Conservation (phyloP, 106 monocot species). For the Acorus gramineus region DNA sequence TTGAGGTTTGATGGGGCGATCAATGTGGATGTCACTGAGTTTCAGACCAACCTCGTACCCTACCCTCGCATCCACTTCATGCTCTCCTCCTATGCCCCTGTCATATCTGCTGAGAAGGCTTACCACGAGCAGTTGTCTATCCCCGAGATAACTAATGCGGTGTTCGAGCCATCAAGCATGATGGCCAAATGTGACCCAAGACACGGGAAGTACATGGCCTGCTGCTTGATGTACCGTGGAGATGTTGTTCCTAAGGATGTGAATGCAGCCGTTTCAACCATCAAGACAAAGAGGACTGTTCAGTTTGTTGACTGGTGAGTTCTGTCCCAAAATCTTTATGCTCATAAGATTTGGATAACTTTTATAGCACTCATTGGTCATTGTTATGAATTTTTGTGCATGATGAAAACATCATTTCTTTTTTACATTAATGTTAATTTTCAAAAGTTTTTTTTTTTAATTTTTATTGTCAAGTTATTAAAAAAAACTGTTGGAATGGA, state of each 20-base stretch:
- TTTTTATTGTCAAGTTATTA: too few relatives aligned
- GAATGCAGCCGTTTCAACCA: conserved; percentile 30
- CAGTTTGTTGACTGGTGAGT: conserved; percentile 36
- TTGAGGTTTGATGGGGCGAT: conserved; percentile 36
- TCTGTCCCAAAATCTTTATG: too few relatives aligned
- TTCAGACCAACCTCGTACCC: conserved; percentile 36
- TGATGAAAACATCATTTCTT: too few relatives aligned
- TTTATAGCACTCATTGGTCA: too few relatives aligned
- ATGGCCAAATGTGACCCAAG: conserved; percentile 39
- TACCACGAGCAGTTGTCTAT: conserved; percentile 29
- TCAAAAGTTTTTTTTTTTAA: too few relatives aligned
- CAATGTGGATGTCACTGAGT: conserved; percentile 33
- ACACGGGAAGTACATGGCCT: conserved; percentile 1
- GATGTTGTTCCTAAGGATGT: conserved; percentile 44
- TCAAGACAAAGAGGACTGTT: conserved; percentile 29
- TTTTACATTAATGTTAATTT: too few relatives aligned
- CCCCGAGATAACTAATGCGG: conserved; percentile 32
- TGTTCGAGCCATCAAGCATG: conserved; percentile 31
- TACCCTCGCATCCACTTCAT: conserved; percentile 40
- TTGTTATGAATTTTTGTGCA: too few relatives aligned
- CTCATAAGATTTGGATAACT: too few relatives aligned
- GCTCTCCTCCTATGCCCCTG: conserved; percentile 35
- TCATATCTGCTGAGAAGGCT: conserved; percentile 4
- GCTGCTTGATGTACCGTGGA: conserved; percentile 43
- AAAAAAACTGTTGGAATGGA: too few relatives aligned